phyloP scores from a whole-genome alignment of 805 yeast species.

The Lipomyces yamadae region DNA sequence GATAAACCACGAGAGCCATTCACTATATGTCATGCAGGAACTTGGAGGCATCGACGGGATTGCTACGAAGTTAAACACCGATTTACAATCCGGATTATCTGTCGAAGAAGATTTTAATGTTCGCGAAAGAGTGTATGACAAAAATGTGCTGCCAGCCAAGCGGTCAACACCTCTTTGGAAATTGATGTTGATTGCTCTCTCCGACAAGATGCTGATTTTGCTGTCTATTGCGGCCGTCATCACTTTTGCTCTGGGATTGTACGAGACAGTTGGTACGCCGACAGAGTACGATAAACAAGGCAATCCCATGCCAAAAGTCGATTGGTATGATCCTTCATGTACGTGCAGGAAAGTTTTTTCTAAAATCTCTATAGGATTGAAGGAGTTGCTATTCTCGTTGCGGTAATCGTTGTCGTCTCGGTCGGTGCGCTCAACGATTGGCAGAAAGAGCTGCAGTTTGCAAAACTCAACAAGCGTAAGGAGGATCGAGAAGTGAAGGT shows the following conservation, averaged over 20 bases:
- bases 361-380: constrained; percentile 59
- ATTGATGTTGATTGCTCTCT: constrained; percentile 80
- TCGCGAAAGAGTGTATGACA: constrained; percentile 63
- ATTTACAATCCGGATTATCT: constrained; percentile 44
- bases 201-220: constrained; percentile 87
- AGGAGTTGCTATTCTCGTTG: constrained; percentile 95
- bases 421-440: constrained; percentile 97
- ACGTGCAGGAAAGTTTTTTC: background rate
- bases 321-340: constrained; percentile 57
- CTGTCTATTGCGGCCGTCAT: constrained; percentile 85
- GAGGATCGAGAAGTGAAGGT: constrained; percentile 82
- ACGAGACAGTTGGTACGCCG: constrained; percentile 88
- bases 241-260: constrained; percentile 87
- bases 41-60: constrained; percentile 49
- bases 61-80: constrained; percentile 43
- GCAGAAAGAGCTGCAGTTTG: constrained; percentile 93
- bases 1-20: constrained; percentile 47
- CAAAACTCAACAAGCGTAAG: constrained; percentile 83
- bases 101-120: constrained; percentile 34
- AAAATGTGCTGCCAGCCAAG: constrained; percentile 72
- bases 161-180: constrained; percentile 68
- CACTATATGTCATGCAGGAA: constrained; percentile 45
- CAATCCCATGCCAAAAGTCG: constrained; percentile 75
- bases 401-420: constrained; percentile 84
- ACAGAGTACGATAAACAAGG: constrained; percentile 80